Percentiles rank a stretch among this genome's conserved stretches.
phyloP scores from a whole-genome alignment of 2,329 filamentous ascomycete species.

The Teratosphaeria epicoccoides region DNA sequence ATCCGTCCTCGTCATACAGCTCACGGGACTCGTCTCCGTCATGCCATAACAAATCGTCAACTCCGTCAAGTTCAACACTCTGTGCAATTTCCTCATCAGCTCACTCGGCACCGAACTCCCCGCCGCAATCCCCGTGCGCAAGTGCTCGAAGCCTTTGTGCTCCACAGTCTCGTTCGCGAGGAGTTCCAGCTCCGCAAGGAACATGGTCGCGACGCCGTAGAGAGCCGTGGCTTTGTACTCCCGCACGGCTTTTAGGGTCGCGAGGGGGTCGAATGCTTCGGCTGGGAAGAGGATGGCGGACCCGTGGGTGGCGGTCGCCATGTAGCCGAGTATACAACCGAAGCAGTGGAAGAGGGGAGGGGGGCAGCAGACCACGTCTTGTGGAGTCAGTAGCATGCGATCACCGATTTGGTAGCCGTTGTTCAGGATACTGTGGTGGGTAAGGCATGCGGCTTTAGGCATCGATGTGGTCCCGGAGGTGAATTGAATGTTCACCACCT shows the following conservation, averaged over 20 bases:
- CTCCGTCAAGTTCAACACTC: slow-evolving; percentile 63
- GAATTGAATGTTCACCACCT: slow-evolving; percentile 91
- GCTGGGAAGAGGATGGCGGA: slow-evolving; percentile 73
- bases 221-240: slow-evolving; percentile 57
- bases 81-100: slow-evolving; percentile 67
- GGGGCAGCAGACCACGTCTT: slow-evolving; percentile 59
- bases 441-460: slow-evolving; percentile 81
- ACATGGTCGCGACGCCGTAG: slow-evolving; percentile 93
- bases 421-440: slow-evolving; percentile 79
- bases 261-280: slow-evolving; percentile 74
- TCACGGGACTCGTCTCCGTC: slow-evolving; percentile 75
- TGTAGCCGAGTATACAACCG: slow-evolving; percentile 83
- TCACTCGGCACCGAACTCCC: slow-evolving; percentile 75
- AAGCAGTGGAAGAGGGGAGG: slow-evolving; percentile 63
- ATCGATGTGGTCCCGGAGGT: slow-evolving; percentile 87
- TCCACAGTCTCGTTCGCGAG: slow-evolving; percentile 34
- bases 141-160: slow-evolving; percentile 48
- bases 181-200: slow-evolving; percentile 73
- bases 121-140: slow-evolving; percentile 85
- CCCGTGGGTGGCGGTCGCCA: slow-evolving; percentile 82
- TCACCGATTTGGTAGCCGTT: slow-evolving; percentile 78
- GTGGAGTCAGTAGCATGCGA: slow-evolving; percentile 66
- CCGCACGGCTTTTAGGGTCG: slow-evolving; percentile 55
- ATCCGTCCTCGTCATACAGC: slow-evolving; percentile 66
- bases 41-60: slow-evolving; percentile 93